These are phyloP conservation scores for Ceriops tagal DNA, from an alignment of 345 rosid genomes.

Conservation along the genomic window DNA sequence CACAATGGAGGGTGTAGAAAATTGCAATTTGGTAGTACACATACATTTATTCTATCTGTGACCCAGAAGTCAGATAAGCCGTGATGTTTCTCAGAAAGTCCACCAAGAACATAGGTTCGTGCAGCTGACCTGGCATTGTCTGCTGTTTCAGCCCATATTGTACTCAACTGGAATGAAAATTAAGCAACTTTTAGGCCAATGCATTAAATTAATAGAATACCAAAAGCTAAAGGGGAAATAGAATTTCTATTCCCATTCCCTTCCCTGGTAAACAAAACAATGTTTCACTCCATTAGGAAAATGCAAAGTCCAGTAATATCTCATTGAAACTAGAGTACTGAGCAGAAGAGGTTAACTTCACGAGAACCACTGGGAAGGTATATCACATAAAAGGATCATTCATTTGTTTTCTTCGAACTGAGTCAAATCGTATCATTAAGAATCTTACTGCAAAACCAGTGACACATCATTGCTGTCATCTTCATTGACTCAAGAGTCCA, in stretches of 20 bases:
- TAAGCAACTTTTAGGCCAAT: conserved; percentile 6
- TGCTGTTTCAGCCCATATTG: conserved; percentile 96
- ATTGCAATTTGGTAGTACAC: conserved; percentile 13
- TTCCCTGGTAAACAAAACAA: too few relatives aligned
- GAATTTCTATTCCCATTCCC: too few relatives aligned
- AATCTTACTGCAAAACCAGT: not conserved
- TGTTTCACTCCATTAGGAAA: too few relatives aligned
- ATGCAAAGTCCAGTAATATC: too few relatives aligned
- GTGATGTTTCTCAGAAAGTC: conserved; percentile 78
- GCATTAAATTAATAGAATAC: not conserved
- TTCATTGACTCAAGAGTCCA: not conserved
- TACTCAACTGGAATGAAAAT: conserved; percentile 63
- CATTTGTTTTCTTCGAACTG: not conserved
- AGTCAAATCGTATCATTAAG: not conserved
- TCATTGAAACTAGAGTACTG: too few relatives aligned
- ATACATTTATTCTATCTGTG: conserved; percentile 74
- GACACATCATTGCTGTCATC: not conserved
- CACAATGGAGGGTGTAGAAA: not conserved
- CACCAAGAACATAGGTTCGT: conserved; percentile 75
- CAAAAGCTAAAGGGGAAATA: not conserved
- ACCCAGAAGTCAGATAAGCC: conserved; percentile 78
- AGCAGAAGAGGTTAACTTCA: too few relatives aligned
- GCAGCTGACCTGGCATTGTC: conserved; percentile 92
- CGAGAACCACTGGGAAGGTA: too few relatives aligned
- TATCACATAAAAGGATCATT: not conserved